These are phyloP conservation scores for Eragrostis tef DNA, from an alignment of 202 grass and related monocot species.

Conservation along the genomic window DNA sequence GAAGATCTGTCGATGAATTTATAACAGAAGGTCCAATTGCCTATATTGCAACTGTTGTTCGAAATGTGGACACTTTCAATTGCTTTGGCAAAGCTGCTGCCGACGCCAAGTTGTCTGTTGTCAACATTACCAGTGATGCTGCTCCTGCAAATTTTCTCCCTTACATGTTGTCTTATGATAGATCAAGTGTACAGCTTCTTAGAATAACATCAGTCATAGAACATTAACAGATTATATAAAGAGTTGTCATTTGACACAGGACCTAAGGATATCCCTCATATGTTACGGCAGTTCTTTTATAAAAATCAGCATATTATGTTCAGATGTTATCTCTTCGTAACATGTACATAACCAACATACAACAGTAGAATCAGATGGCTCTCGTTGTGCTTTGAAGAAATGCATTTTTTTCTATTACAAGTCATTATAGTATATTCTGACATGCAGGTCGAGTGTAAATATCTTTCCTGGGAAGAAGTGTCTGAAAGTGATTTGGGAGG, in stretches of 20 bases:
- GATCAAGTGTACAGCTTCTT: conserved; percentile 80
- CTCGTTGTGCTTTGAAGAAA: conserved; percentile 19
- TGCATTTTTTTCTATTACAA: conserved; percentile 1
- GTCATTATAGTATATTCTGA: conserved; percentile 20
- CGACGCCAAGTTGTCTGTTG: conserved; percentile 56
- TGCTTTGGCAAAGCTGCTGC: conserved; percentile 64
- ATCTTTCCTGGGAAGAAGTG: conserved; percentile 87
- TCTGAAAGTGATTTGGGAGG: conserved; percentile 56
- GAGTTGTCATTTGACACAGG: neutral
- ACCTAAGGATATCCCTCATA: neutral
- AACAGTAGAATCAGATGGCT: conserved; percentile 12
- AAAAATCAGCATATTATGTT: neutral
- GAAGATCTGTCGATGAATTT: conserved; percentile 26
- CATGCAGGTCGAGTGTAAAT: conserved; percentile 76
- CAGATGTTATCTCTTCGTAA: neutral
- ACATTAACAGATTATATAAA: no score
- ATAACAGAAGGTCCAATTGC: conserved; percentile 48
- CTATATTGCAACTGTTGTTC: conserved; percentile 81
- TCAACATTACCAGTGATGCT: conserved; percentile 51
- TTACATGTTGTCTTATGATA: conserved; percentile 83
- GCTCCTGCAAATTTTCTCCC: conserved; percentile 62
- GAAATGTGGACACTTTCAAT: conserved; percentile 76
- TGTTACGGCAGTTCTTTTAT: neutral
- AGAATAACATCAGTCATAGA: conserved; percentile 40
- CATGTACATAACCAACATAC: neutral